These are phyloP conservation scores for Cystobasidium sp. DNA, from an alignment of 1,284 basidiomycete species.

Conservation along the genomic window DNA sequence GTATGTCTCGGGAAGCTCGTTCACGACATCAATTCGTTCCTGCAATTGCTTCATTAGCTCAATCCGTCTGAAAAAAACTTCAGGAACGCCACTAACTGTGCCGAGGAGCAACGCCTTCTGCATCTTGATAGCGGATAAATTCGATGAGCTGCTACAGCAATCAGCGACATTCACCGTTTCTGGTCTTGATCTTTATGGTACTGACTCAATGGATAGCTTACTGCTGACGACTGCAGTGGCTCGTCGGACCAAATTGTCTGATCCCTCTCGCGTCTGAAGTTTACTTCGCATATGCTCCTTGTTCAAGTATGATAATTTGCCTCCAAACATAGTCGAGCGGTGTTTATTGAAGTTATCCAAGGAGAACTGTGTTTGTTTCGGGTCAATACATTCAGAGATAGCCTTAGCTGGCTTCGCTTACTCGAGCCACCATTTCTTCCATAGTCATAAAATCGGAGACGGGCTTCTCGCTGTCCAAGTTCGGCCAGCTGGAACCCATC, in stretches of 20 bases:
- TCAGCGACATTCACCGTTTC: slow-evolving; percentile 9
- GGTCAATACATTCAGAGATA: not conserved
- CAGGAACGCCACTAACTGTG: slow-evolving; percentile 9
- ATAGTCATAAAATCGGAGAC: slow-evolving; percentile 65
- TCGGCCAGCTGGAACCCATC: slow-evolving; percentile 79
- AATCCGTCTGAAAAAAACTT: slow-evolving; percentile 18
- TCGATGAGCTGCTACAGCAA: not conserved
- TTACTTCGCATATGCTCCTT: slow-evolving; percentile 71
- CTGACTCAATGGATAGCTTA: not conserved
- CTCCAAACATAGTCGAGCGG: slow-evolving; percentile 70
- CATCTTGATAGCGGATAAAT: not conserved
- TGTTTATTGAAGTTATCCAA: slow-evolving; percentile 72
- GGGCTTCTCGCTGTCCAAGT: slow-evolving; percentile 50
- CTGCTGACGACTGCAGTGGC: slow-evolving; percentile 11
- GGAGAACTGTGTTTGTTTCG: slow-evolving; percentile 65
- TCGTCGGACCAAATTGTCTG: slow-evolving; percentile 43
- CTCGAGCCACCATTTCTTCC: slow-evolving; percentile 68
- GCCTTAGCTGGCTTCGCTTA: slow-evolving; percentile 51
- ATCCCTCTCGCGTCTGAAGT: slow-evolving; percentile 34
- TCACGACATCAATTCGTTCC: slow-evolving; percentile 71
- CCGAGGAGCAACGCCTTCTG: slow-evolving; percentile 16
- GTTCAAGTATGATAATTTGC: slow-evolving; percentile 76
- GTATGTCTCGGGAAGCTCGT: slow-evolving; percentile 69
- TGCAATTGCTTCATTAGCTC: slow-evolving; percentile 55
- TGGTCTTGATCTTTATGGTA: not conserved